Evolutionary conservation across 2,329 filamentous ascomycete genomes (phyloP), one percentile per base, ranked within the genome.

Genomic region (Pseudogymnoascus sp.): DNA sequence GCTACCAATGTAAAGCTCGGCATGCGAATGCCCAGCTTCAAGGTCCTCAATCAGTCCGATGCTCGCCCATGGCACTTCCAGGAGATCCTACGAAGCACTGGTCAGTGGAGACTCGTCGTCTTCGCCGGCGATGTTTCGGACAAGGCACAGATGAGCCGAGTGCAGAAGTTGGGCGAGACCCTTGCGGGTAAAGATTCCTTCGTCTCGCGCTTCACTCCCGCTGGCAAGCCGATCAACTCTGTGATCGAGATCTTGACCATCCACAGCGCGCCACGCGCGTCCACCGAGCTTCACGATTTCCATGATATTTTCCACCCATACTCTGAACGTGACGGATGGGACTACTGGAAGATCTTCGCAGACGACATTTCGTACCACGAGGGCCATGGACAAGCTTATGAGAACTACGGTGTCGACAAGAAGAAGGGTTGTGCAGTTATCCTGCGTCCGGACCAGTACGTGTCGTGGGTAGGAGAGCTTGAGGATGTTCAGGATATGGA

Each of bases 391-490:
- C 67, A 76, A 7, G 77, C 78, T 0, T 84, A 89, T 68, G 74
- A 80, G 62, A 78, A 78, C 3, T 87, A 85, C 63, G 87, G 85
- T 0, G 76, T 91, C 1, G 78, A 84, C 66, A 70, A 66, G 16
- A 74, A 80, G 61, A 72, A 73, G 19, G 87, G 87, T 0, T 84
- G 82, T 65, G 74, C 85, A 3, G 80, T 88, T 0, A 74, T 86
- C 1, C 75, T 86, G 1, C 73, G 88, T 59, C 88, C 88, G 2
- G 88, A 91, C 75, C 85, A 88, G 69, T 86, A 90, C 72, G 81
- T 90, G 33, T 79, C 75, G 0, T 75, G 72, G 43, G 65, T 76
- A 2, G 66, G 68, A 4, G 65, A 70, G 60, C 67, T 81, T 19
- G 76, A 76, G 4, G 71, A 71, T 29, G 29, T 76, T 55, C 72